Conservation (phyloP, 257 asterid species). For the Ilex asprella region DNA sequence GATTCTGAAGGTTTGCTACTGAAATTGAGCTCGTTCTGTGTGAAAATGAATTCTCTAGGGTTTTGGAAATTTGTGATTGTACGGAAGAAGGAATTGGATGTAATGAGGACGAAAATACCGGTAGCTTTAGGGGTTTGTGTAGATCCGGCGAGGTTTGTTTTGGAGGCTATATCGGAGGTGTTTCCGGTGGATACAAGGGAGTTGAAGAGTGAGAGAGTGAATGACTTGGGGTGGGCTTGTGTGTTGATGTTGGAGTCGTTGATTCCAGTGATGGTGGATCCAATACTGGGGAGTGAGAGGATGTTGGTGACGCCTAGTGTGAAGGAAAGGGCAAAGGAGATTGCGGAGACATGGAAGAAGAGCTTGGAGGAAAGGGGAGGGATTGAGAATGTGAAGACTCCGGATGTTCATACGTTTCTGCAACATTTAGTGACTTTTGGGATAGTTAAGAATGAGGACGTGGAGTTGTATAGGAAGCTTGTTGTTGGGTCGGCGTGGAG, state of each 20-base stretch:
- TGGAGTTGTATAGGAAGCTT: conserved; percentile 88
- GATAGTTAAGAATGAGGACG: conserved; percentile 71
- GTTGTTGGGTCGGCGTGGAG: conserved; percentile 99
- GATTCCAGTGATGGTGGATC: conserved; percentile 95
- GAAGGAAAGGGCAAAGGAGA: conserved; percentile 75
- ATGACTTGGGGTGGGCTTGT: conserved; percentile 98
- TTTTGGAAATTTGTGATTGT: conserved; percentile 69
- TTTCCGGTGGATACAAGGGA: conserved; percentile 59
- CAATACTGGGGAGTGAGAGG: conserved; percentile 87
- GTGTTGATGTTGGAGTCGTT: conserved; percentile 84
- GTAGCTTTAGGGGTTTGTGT: conserved; percentile 64
- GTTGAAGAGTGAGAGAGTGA: conserved; percentile 13
- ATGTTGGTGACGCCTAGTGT: conserved; percentile 83
- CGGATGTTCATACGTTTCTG: conserved; percentile 93
- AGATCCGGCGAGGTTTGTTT: conserved; percentile 88
- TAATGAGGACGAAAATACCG: conserved; percentile 54
- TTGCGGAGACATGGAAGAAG: conserved; percentile 93
- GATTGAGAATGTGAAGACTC: conserved; percentile 85
- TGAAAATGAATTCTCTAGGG: conserved; percentile 53
- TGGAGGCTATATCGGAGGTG: conserved; percentile 89
- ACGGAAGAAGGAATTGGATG: conserved; percentile 78
- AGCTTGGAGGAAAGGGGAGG: conserved; percentile 99
- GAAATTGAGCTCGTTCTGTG: conserved; percentile 51
- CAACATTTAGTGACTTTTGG: conserved; percentile 99
- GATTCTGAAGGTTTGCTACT: conserved; percentile 51